These are phyloP conservation scores for Amylostereum areolatum DNA, from an alignment of 1,284 basidiomycete genomes.

Conservation along the genomic window DNA sequence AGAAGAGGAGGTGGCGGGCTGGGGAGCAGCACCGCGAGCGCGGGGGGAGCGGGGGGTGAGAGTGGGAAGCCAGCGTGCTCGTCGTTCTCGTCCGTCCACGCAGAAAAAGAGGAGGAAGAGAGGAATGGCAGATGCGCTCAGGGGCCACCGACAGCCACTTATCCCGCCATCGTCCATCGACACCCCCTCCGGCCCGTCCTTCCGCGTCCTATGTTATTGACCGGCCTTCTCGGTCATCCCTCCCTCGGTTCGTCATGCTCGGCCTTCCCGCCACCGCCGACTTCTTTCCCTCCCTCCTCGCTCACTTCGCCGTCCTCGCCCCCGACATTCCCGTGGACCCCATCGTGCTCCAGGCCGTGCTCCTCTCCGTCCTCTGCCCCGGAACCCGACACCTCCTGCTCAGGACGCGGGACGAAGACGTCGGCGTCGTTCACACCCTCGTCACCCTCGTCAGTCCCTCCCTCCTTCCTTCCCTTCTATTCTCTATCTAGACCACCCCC, in stretches of 20 bases:
- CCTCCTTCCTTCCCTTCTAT: conserved; percentile 1
- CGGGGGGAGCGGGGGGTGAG: no score
- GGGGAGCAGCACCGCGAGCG: no score
- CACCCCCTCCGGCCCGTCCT: neutral
- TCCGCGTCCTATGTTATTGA: neutral
- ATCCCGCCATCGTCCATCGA: neutral
- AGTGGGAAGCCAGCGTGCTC: no score
- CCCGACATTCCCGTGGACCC: conserved; percentile 51
- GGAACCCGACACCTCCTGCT: conserved; percentile 57
- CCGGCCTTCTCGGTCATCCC: neutral
- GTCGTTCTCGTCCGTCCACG: no score
- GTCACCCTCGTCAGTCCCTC: conserved; percentile 40
- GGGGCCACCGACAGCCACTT: no score
- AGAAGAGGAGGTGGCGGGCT: no score
- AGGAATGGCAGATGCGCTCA: no score
- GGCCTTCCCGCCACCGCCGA: conserved; percentile 35
- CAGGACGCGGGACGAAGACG: conserved; percentile 54
- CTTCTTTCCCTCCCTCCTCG: conserved; percentile 49
- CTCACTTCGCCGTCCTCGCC: conserved; percentile 35
- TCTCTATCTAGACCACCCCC: neutral
- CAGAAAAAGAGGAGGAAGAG: neutral
- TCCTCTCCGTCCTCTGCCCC: conserved; percentile 52
- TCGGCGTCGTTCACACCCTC: conserved; percentile 48
- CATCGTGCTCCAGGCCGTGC: conserved; percentile 57
- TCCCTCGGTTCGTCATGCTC: neutral